Evolutionary conservation across 768 basidiomycete species (phyloP).

Genomic region (Saitozyma sp.): DNA sequence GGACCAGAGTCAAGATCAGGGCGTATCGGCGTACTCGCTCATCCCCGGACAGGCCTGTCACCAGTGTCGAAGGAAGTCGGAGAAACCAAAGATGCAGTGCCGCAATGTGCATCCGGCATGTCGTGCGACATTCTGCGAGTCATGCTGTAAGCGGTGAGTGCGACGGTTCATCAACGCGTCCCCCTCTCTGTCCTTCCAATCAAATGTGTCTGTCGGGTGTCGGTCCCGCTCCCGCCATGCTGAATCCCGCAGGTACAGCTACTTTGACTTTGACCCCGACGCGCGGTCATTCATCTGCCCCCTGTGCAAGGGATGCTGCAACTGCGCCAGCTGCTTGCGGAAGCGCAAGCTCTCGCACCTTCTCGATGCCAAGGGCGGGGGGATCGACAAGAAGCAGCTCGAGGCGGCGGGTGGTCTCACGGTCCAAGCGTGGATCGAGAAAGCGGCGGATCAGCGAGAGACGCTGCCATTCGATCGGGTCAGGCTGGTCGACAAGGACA

Average conservation of each 20-base stretch:
- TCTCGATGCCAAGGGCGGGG: slow-evolving; percentile 19
- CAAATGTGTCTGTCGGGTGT: not conserved
- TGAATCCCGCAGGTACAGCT: slow-evolving; percentile 31
- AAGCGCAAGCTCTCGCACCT: slow-evolving; percentile 40
- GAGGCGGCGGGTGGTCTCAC: slow-evolving; percentile 17
- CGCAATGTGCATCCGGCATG: slow-evolving; percentile 39
- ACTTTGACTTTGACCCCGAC: slow-evolving; percentile 46
- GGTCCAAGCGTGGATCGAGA: slow-evolving; percentile 30
- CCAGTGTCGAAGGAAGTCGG: slow-evolving; percentile 42
- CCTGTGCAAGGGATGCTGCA: slow-evolving; percentile 46
- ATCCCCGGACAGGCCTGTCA: slow-evolving; percentile 45
- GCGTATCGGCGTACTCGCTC: slow-evolving; percentile 37
- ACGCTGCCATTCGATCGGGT: slow-evolving; percentile 35
- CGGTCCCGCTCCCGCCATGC: too few relatives aligned
- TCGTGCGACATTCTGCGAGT: slow-evolving; percentile 35
- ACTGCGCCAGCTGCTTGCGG: slow-evolving; percentile 44
- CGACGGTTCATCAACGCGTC: not conserved
- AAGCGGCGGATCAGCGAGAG: slow-evolving; percentile 17
- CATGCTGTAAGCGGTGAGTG: slow-evolving; percentile 44
- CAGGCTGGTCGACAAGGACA: slow-evolving; percentile 28
- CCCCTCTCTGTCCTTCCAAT: not conserved
- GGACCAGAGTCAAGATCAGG: slow-evolving; percentile 5
- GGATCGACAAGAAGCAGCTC: slow-evolving; percentile 13
- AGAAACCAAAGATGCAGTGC: slow-evolving; percentile 47
- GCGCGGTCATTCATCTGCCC: slow-evolving; percentile 48